Percentiles rank a stretch among this genome's conserved stretches.
Evolutionary conservation across 495 filamentous ascomycete genomes (phyloP).

Genomic region (Tuber aestivum): DNA sequence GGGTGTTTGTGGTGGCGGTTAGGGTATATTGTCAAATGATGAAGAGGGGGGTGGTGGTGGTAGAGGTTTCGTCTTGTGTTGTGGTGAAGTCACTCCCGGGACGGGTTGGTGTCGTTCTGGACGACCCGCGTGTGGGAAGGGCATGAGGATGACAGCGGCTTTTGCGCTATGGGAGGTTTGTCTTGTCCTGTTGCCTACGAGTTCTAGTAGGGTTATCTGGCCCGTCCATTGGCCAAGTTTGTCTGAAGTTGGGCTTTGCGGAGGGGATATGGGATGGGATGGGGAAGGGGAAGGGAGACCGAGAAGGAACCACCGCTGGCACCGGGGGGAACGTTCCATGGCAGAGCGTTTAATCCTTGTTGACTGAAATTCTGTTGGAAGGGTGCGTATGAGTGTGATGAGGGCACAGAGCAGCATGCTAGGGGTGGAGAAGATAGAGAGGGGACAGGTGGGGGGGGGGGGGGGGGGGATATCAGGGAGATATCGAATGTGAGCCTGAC

Average conservation of each 20-base stretch:
- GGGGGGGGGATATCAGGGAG: not conserved
- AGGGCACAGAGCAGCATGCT: not conserved
- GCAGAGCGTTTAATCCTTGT: constrained; percentile 19
- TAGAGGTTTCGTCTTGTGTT: constrained; percentile 5
- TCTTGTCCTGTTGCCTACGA: not conserved
- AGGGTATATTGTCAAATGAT: not conserved
- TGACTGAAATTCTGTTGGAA: not conserved
- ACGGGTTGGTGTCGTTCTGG: constrained; percentile 35
- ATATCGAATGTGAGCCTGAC: not conserved
- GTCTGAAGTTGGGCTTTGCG: not conserved
- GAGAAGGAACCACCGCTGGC: constrained; percentile 20
- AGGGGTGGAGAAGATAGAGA: not conserved
- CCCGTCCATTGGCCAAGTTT: not conserved
- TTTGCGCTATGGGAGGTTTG: constrained; percentile 17
- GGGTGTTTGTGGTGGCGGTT: not conserved
- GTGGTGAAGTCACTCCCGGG: constrained; percentile 38
- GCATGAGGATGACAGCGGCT: constrained; percentile 32
- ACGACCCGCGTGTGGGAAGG: constrained; percentile 24
- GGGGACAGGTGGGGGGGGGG: too few species aligned
- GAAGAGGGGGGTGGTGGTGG: not conserved
- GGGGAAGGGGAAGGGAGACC: constrained; percentile 16
- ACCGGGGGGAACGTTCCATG: constrained; percentile 17
- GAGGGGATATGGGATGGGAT: constrained; percentile 1
- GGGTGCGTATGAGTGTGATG: not conserved
- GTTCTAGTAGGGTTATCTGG: not conserved